Evolutionary conservation across 2,329 filamentous ascomycete species (phyloP).

Genomic region (Fusarium odoratissimum): DNA sequence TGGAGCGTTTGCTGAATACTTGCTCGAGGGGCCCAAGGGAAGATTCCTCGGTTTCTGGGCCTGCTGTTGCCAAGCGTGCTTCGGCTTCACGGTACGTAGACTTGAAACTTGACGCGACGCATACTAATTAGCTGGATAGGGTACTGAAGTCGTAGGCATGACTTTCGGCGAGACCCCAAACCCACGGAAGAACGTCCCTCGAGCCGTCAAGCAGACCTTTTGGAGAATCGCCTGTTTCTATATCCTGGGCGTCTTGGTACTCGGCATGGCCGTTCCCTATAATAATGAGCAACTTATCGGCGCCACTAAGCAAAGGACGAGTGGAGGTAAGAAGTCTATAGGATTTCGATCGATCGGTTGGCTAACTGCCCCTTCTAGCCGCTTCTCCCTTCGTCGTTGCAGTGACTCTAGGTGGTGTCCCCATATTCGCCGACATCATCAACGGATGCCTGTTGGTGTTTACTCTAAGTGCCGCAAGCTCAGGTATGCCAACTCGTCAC

Average conservation of each 20-base stretch:
- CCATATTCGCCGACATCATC: conserved; percentile 35
- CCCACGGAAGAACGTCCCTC: conserved; percentile 39
- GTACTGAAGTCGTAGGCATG: conserved; percentile 28
- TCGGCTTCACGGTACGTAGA: conserved; percentile 44
- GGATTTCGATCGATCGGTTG: too few species aligned
- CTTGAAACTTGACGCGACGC: too few species aligned
- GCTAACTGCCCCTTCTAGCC: not conserved
- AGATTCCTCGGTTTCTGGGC: conserved; percentile 56
- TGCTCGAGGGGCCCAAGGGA: conserved; percentile 48
- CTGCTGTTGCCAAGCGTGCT: conserved; percentile 53
- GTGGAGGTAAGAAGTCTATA: conserved; percentile 27
- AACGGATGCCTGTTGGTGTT: conserved; percentile 43
- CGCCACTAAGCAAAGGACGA: conserved; percentile 24
- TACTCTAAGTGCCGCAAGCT: conserved; percentile 39
- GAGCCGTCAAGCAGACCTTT: conserved; percentile 41
- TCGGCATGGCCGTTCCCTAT: conserved; percentile 45
- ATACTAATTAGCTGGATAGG: too few species aligned
- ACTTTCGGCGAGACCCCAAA: conserved; percentile 42
- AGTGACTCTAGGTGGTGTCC: conserved; percentile 30
- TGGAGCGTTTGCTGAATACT: conserved; percentile 55
- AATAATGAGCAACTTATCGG: conserved; percentile 26
- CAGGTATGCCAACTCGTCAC: not conserved
- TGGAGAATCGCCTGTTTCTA: conserved; percentile 46
- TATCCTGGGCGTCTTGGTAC: conserved; percentile 34
- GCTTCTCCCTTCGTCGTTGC: conserved; percentile 45